Evolutionary conservation across 257 asterid species (phyloP), one percentile per base, ranked within the genome.

Genomic region (Eucommia ulmoides): DNA sequence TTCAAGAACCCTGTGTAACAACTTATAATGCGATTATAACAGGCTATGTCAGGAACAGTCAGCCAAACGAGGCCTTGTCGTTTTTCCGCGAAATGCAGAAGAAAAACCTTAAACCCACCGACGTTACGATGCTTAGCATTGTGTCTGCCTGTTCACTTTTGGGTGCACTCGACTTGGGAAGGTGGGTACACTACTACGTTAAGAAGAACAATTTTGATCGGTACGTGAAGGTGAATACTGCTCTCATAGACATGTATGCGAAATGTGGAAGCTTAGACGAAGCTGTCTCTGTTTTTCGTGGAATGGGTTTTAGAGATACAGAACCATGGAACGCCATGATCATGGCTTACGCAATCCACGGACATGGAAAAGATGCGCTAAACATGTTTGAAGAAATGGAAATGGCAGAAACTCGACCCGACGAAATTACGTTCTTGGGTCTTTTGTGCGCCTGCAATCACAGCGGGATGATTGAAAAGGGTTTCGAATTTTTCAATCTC

Each of bases 211-310:
- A 52, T 17, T 71, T 62, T 51, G 56, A 66, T 71, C 61, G 15
- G 41, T 62, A 50, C 21, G 55, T 62, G 51, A 71, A 71, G 67
- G 77, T 71, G 45, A 65, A 29, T 46, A 71, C 77, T 15, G 58
- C 70, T 12, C 70, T 71, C 12, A 51, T 71, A 33, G 77, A 71
- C 51, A 71, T 71, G 77, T 71, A 65, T 55, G 73, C 77, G 18
- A 71, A 71, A 50, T 66, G 73, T 51, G 77, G 74, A 59, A 71
- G 77, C 63, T 62, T 66, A 59, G 41, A 52, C 22, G 59, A 62
- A 58, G 70, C 74, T 3, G 51, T 71, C 25, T 58, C 55, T 46
- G 70, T 62, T 44, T 71, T 62, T 2, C 41, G 49, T 20, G 41
- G 59, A 41, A 58, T 66, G 77, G 42, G 7, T 55, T 41, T 24